Conservation (phyloP, 2,329 filamentous ascomycete genomes). For the Penicillium sp. region DNA sequence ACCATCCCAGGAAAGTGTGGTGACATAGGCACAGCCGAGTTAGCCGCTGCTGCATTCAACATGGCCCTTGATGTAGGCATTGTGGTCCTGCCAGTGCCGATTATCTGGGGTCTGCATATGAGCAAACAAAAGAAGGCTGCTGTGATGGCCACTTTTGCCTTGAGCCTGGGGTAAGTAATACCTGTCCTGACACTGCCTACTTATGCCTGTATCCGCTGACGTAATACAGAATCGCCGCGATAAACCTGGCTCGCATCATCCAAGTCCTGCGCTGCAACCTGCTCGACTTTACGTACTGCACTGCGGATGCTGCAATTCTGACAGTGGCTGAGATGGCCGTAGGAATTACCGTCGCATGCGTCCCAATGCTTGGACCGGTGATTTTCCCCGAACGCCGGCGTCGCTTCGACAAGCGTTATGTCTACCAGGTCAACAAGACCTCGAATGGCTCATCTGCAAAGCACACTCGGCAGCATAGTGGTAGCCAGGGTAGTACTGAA, state of each 20-base stretch:
- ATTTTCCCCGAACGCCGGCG: constrained; percentile 14
- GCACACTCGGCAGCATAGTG: background rate
- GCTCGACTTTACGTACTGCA: constrained; percentile 11
- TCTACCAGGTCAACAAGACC: background rate
- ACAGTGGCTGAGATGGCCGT: constrained; percentile 17
- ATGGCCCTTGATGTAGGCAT: constrained; percentile 14
- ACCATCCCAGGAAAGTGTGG: constrained; percentile 13
- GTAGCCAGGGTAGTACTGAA: background rate
- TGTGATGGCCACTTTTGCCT: constrained; percentile 11
- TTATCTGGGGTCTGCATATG: constrained; percentile 16
- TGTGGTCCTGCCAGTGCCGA: constrained; percentile 11
- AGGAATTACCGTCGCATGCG: constrained; percentile 17
- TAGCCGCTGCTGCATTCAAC: constrained; percentile 18
- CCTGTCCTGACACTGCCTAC: background rate
- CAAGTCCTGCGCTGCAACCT: constrained; percentile 11
- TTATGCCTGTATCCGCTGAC: background rate
- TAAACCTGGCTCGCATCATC: constrained; percentile 18
- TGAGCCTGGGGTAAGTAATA: constrained; percentile 12
- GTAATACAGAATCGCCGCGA: constrained; percentile 8
- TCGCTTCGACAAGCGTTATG: background rate
- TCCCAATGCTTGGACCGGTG: constrained; percentile 15
- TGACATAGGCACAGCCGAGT: constrained; percentile 10
- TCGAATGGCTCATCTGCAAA: background rate
- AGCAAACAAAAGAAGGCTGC: constrained; percentile 16
- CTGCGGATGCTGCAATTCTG: constrained; percentile 14